These are phyloP conservation scores for Phytopythium oedochilum DNA, from an alignment of 352 stramenopile genomes.

Conservation along the genomic window DNA sequence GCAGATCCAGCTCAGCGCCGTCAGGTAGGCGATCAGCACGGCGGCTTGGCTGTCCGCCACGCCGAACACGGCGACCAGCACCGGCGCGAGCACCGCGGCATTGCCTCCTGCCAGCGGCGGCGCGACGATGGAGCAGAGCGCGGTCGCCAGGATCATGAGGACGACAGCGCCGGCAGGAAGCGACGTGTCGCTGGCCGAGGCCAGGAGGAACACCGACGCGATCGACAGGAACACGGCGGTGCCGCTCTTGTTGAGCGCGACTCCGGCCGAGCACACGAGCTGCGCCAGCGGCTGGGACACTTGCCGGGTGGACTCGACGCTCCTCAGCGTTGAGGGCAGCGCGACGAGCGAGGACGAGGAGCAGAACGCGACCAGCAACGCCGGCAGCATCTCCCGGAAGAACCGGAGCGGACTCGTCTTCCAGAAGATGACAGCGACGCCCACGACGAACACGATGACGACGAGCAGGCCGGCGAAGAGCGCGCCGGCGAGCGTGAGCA, in stretches of 20 bases:
- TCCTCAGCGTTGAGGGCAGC: slow-evolving; percentile 45
- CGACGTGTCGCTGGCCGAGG: slow-evolving; percentile 9
- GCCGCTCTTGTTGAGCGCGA: slow-evolving; percentile 59
- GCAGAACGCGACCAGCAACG: slow-evolving; percentile 43
- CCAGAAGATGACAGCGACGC: slow-evolving; percentile 22
- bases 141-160: slow-evolving; percentile 30
- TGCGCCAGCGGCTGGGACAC: slow-evolving; percentile 56
- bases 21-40: slow-evolving; percentile 35
- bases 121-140: slow-evolving; percentile 28
- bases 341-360: slow-evolving; percentile 46
- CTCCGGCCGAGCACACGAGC: slow-evolving; percentile 41
- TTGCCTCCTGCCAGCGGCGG: slow-evolving; percentile 38
- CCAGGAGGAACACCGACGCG: slow-evolving; percentile 39
- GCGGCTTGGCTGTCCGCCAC: slow-evolving; percentile 15
- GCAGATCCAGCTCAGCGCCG: slow-evolving; percentile 49
- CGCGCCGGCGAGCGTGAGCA: slow-evolving; percentile 37
- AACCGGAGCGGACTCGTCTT: slow-evolving; percentile 39
- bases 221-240: slow-evolving; percentile 50
- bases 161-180: slow-evolving; percentile 21
- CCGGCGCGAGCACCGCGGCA: slow-evolving; percentile 27
- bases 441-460: slow-evolving; percentile 32
- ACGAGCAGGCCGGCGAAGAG: slow-evolving; percentile 43
- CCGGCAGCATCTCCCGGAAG: slow-evolving; percentile 35
- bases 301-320: slow-evolving; percentile 38
- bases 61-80: slow-evolving; percentile 42